Evolutionary conservation across 202 grass and related monocot genomes (phyloP).

Genomic region (Cymbopogon flexuosus): DNA sequence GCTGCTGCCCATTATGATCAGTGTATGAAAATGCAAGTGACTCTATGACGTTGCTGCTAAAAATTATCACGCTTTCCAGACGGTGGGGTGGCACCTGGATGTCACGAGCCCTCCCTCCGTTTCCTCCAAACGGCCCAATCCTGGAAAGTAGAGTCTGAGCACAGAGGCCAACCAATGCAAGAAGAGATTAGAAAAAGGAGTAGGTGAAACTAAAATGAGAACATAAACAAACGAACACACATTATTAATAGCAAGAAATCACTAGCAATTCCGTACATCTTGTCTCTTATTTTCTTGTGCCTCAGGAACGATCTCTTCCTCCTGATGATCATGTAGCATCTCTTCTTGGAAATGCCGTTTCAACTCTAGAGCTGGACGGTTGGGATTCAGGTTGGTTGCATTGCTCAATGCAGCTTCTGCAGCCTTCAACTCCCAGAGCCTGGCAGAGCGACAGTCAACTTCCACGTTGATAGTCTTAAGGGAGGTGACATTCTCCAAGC

Average conservation of each 20-base stretch:
- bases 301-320: not conserved
- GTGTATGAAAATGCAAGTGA: not conserved
- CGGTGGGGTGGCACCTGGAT: not conserved
- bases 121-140: not conserved
- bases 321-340: not conserved
- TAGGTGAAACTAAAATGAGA: not conserved
- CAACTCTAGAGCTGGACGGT: not conserved
- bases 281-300: not conserved
- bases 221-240: not conserved
- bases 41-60: not conserved
- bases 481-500: slow-evolving; percentile 24
- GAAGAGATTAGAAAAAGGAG: not conserved
- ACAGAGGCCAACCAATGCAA: too few species aligned
- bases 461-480: not conserved
- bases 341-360: not conserved
- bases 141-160: not conserved
- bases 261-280: not conserved
- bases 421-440: not conserved
- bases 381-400: not conserved
- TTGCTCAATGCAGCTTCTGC: not conserved
- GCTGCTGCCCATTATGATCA: not conserved
- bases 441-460: not conserved
- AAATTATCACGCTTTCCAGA: not conserved
- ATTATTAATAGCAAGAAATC: too few species aligned
- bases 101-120: not conserved